Evolutionary conservation across 176 grass and related monocot species (phyloP).

Genomic region (Oryza meridionalis): DNA sequence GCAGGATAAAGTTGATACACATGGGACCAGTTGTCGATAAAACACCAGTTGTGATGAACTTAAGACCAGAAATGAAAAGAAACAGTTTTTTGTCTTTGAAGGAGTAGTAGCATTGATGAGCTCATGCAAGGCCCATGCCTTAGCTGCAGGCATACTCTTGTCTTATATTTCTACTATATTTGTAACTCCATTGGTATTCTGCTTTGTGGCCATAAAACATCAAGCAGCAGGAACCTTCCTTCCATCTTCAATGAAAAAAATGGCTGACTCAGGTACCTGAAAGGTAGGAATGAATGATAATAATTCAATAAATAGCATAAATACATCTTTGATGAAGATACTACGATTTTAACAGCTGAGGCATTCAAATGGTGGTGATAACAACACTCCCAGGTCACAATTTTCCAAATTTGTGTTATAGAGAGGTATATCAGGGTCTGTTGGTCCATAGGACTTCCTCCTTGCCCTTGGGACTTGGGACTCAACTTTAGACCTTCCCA

Average conservation of each 20-base stretch:
- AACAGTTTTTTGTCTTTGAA: neutral
- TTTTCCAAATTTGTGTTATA: neutral
- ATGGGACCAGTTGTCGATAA: slow-evolving; percentile 4
- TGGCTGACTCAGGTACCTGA: slow-evolving; percentile 84
- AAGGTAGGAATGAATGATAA: neutral
- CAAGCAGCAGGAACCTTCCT: slow-evolving; percentile 89
- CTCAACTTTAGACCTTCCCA: neutral
- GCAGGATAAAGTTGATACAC: slow-evolving; percentile 40
- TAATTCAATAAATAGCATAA: neutral
- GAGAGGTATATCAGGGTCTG: neutral
- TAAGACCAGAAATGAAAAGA: slow-evolving; percentile 21
- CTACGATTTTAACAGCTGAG: neutral
- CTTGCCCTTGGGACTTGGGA: neutral
- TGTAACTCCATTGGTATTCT: slow-evolving; percentile 35
- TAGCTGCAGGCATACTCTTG: neutral
- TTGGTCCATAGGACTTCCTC: neutral
- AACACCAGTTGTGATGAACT: slow-evolving; percentile 38
- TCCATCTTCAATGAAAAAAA: slow-evolving; percentile 98
- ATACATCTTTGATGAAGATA: neutral
- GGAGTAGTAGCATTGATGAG: neutral
- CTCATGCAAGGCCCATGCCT: neutral
- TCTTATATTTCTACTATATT: slow-evolving; percentile 38
- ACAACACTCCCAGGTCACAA: neutral
- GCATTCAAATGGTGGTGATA: slow-evolving; percentile 5
- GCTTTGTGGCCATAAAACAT: slow-evolving; percentile 33